Percentiles rank a stretch among this genome's conserved stretches.
Evolutionary conservation across 352 stramenopile species (phyloP).

Genomic region (Phytophthora litchii): DNA sequence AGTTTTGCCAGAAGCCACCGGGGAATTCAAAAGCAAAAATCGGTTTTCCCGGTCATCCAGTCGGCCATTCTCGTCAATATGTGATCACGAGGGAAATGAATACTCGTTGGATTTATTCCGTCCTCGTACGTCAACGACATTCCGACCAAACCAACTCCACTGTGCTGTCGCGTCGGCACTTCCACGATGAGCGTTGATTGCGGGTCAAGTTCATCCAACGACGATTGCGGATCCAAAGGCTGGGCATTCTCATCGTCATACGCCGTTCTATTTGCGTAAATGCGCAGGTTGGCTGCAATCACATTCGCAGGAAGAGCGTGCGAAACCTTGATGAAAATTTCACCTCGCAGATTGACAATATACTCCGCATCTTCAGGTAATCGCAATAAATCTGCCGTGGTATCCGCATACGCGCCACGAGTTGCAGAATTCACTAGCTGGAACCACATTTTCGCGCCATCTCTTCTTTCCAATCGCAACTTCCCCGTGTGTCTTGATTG

Average conservation of each 20-base stretch:
- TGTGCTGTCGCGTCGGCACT: neutral
- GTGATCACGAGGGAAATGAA: constrained; percentile 5
- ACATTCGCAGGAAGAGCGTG: neutral
- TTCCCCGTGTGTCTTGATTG: too few relatives aligned
- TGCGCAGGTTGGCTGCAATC: neutral
- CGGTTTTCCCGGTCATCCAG: constrained; percentile 8
- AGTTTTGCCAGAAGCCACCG: constrained; percentile 8
- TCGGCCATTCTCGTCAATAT: constrained; percentile 12
- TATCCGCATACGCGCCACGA: too few relatives aligned
- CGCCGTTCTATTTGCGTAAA: constrained; percentile 12
- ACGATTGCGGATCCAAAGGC: constrained; percentile 6
- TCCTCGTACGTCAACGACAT: neutral
- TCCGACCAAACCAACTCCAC: too few relatives aligned
- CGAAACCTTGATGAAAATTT: too few relatives aligned
- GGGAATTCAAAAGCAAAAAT: constrained; percentile 15
- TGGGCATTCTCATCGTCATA: constrained; percentile 12
- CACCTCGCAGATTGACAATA: too few relatives aligned
- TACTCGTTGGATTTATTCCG: constrained; percentile 5
- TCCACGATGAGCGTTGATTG: constrained; percentile 11
- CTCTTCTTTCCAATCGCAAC: neutral
- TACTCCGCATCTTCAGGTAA: too few relatives aligned
- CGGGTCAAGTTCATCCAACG: constrained; percentile 2
- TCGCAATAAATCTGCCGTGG: too few relatives aligned
- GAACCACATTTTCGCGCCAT: constrained; percentile 11
- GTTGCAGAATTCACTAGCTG: constrained; percentile 5